Evolutionary conservation across 1,139 yeast species (phyloP).

Genomic region (Kurtzmaniella quercitrusa): DNA sequence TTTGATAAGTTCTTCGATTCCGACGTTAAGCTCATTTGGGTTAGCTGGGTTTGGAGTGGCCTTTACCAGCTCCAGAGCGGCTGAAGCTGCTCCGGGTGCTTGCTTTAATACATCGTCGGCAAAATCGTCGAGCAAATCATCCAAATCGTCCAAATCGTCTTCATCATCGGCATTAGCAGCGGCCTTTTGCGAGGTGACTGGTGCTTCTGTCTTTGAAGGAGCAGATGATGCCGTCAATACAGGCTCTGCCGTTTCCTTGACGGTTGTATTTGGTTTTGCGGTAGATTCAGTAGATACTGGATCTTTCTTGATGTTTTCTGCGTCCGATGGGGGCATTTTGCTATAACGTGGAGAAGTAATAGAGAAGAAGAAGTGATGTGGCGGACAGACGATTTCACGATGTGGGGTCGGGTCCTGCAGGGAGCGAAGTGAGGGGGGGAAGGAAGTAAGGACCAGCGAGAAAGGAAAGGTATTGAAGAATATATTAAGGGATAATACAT

Average conservation of each 20-base stretch:
- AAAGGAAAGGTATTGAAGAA: neutral
- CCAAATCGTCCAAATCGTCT: constrained; percentile 71
- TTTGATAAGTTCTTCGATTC: constrained; percentile 53
- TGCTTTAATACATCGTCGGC: constrained; percentile 69
- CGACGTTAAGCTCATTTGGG: constrained; percentile 40
- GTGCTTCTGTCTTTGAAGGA: constrained; percentile 4
- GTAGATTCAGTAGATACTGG: neutral
- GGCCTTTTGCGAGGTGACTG: constrained; percentile 4
- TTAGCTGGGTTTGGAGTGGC: constrained; percentile 9
- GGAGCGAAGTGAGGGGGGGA: neutral
- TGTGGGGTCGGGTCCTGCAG: neutral
- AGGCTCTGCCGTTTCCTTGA: neutral
- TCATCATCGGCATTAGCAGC: constrained; percentile 17
- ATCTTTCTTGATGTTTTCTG: neutral
- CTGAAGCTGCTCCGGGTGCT: constrained; percentile 49
- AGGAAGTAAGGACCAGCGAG: neutral
- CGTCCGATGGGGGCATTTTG: neutral
- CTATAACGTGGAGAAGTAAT: neutral
- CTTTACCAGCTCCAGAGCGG: constrained; percentile 10
- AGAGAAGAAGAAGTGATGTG: neutral
- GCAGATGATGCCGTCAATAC: constrained; percentile 6
- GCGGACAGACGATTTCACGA: neutral
- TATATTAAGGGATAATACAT: neutral
- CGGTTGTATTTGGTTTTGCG: neutral
- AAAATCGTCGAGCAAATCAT: constrained; percentile 70